These are phyloP conservation scores for Groenewaldozyma sp. DNA, from an alignment of 1,139 yeast genomes.

Conservation along the genomic window DNA sequence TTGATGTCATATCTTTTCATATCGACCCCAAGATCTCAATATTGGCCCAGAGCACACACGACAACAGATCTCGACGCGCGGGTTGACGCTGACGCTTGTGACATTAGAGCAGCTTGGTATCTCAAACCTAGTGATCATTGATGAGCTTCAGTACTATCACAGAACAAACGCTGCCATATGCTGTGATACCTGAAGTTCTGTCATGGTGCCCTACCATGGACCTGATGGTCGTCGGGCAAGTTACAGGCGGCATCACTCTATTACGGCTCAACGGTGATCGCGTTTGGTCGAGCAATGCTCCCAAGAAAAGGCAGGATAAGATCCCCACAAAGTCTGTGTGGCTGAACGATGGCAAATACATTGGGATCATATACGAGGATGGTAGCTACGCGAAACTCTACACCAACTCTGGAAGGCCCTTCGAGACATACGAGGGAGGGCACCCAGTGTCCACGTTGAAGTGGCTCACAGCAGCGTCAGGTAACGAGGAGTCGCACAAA, in stretches of 20 bases:
- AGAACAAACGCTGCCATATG: constrained; percentile 18
- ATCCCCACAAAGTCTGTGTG: constrained; percentile 27
- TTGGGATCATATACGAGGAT: constrained; percentile 41
- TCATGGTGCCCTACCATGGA: constrained; percentile 53
- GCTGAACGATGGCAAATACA: constrained; percentile 32
- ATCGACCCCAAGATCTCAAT: too few species aligned
- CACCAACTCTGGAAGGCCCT: constrained; percentile 38
- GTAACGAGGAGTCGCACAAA: background rate
- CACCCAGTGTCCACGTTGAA: background rate
- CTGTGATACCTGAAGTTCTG: constrained; percentile 35
- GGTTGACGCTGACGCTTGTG: too few species aligned
- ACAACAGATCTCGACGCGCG: too few species aligned
- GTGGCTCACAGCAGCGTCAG: background rate
- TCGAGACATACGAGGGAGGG: constrained; percentile 8
- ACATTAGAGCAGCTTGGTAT: too few species aligned
- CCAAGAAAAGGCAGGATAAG: constrained; percentile 6
- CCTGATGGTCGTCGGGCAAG: constrained; percentile 39
- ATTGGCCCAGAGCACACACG: too few species aligned
- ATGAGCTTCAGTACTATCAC: constrained; percentile 7
- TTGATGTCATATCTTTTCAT: too few species aligned
- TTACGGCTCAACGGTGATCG: constrained; percentile 48
- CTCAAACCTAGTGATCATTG: too few species aligned
- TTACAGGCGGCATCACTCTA: constrained; percentile 39
- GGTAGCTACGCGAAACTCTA: constrained; percentile 40
- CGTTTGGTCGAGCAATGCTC: constrained; percentile 39